These are phyloP conservation scores for Paramecium biaurelia DNA, from an alignment of 73 alveolate genomes.

Conservation along the genomic window DNA sequence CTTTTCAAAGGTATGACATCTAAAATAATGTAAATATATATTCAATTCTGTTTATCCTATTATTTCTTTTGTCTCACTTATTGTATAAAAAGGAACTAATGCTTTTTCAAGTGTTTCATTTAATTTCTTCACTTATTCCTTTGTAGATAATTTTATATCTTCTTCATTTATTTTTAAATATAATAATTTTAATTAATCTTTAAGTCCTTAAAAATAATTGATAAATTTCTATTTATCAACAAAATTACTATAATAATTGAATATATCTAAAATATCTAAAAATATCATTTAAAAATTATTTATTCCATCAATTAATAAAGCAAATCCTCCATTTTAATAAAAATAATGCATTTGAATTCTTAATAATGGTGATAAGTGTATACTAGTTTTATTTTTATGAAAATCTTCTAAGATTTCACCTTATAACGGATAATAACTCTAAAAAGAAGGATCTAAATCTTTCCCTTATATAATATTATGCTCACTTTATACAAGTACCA, in stretches of 20 bases:
- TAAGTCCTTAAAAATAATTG: not conserved
- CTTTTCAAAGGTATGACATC: not conserved
- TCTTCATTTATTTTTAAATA: not conserved
- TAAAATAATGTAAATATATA: not conserved
- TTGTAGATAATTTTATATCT: not conserved
- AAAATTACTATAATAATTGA: not conserved
- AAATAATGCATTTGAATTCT: constrained; percentile 35
- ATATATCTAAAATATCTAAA: not conserved
- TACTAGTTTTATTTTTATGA: not conserved
- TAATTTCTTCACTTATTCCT: not conserved
- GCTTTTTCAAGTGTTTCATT: not conserved
- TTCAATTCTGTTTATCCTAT: not conserved
- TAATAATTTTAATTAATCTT: not conserved
- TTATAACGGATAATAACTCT: not conserved
- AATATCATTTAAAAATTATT: not conserved
- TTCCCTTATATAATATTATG: not conserved
- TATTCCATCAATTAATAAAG: not conserved
- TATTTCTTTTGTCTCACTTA: not conserved
- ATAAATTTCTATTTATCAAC: not conserved
- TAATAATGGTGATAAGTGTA: not conserved
- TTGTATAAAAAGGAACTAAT: not conserved
- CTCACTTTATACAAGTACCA: not conserved
- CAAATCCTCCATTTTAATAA: constrained; percentile 15
- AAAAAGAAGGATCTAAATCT: not conserved
- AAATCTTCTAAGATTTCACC: not conserved